Evolutionary conservation across 2,329 filamentous ascomycete species (phyloP).

Genomic region (Cercospora zeina): DNA sequence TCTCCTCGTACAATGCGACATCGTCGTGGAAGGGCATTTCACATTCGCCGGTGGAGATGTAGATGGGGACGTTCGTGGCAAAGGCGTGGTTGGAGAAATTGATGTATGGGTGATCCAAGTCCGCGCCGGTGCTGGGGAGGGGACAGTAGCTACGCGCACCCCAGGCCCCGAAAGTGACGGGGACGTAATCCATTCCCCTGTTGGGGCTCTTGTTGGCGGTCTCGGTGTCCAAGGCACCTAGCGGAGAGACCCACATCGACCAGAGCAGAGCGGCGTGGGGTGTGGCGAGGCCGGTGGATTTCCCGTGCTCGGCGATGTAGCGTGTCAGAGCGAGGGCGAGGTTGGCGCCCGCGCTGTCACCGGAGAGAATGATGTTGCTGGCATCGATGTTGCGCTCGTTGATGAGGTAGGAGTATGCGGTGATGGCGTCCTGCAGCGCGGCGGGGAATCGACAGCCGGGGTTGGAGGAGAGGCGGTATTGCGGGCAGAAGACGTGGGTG

Average conservation of each 20-base stretch:
- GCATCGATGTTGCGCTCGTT: conserved; percentile 45
- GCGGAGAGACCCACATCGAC: conserved; percentile 48
- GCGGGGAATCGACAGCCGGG: conserved; percentile 53
- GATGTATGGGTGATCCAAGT: conserved; percentile 44
- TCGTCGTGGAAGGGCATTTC: conserved; percentile 49
- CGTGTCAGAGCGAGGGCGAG: conserved; percentile 49
- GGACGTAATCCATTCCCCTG: conserved; percentile 47
- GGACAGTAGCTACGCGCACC: conserved; percentile 43
- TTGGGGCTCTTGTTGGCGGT: conserved; percentile 40
- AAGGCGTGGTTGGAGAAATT: conserved; percentile 45
- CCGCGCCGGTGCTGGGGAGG: conserved; percentile 29
- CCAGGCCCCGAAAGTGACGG: conserved; percentile 45
- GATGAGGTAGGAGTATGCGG: conserved; percentile 50
- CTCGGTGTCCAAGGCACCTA: conserved; percentile 33
- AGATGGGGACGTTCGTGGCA: conserved; percentile 44
- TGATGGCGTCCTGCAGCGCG: conserved; percentile 53
- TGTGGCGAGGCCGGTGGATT: conserved; percentile 36
- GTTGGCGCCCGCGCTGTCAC: conserved; percentile 55
- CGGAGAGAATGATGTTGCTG: conserved; percentile 47
- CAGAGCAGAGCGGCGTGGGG: conserved; percentile 47
- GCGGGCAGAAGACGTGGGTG: conserved; percentile 47
- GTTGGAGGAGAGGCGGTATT: conserved; percentile 52
- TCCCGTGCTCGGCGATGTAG: conserved; percentile 49
- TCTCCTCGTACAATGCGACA: conserved; percentile 42
- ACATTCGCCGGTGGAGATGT: conserved; percentile 44